Percentiles rank a stretch among this genome's conserved stretches.
Evolutionary conservation across 164 flowering plant genomes (phyloP).

Genomic region (Saururus chinensis): DNA sequence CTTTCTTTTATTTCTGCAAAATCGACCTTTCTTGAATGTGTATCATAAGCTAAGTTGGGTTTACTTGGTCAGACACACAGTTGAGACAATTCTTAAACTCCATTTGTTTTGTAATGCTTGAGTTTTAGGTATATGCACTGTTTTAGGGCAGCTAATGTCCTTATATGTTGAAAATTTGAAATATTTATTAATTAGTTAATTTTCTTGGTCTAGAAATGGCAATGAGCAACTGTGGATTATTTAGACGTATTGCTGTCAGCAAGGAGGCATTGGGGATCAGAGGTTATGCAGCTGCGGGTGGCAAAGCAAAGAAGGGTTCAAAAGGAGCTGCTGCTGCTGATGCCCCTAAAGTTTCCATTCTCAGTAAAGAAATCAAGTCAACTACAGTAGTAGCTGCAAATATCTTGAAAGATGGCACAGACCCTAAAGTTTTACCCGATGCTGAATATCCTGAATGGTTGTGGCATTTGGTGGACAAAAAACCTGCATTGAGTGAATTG

Average conservation of each 20-base stretch:
- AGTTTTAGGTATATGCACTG: too few species aligned
- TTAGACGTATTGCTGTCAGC: not conserved
- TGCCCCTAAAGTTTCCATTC: not conserved
- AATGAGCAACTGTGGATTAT: not conserved
- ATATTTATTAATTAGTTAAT: too few species aligned
- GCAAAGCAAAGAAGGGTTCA: conserved; percentile 2
- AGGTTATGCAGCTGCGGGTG: not conserved
- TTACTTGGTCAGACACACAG: too few species aligned
- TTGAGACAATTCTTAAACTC: too few species aligned
- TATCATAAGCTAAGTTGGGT: too few species aligned
- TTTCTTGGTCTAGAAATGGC: not conserved
- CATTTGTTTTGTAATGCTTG: too few species aligned
- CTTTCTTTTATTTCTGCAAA: too few species aligned
- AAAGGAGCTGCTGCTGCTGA: conserved; percentile 2
- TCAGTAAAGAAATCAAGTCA: conserved; percentile 1
- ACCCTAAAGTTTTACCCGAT: not conserved
- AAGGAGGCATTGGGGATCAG: not conserved
- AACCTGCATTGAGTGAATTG: conserved; percentile 1
- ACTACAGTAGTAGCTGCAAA: conserved; percentile 1
- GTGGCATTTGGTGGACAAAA: not conserved
- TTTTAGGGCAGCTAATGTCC: too few species aligned
- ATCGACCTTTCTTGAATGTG: too few species aligned
- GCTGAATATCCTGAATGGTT: conserved; percentile 2
- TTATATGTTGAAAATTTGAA: too few species aligned
- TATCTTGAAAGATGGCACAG: conserved; percentile 1